These are phyloP conservation scores for Aspergillus ostianus DNA, from an alignment of 495 filamentous ascomycete genomes.

Conservation along the genomic window DNA sequence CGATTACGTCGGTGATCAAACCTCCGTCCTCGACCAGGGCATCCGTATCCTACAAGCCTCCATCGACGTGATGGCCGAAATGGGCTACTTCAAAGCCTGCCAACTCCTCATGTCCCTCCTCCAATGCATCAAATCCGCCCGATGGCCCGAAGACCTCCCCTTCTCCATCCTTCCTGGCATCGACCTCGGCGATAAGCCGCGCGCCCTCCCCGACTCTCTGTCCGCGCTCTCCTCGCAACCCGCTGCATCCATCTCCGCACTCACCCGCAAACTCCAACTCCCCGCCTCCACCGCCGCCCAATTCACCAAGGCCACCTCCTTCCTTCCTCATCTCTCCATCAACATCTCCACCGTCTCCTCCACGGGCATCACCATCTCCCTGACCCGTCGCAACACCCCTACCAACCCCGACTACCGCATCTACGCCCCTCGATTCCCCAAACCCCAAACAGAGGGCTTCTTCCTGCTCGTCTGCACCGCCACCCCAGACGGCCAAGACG, in stretches of 20 bases:
- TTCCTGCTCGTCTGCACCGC: conserved; percentile 66
- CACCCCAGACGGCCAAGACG: conserved; percentile 57
- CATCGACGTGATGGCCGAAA: conserved; percentile 91
- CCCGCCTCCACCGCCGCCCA: conserved; percentile 17
- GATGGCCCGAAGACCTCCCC: conserved; percentile 83
- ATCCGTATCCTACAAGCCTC: conserved; percentile 92
- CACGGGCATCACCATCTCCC: conserved; percentile 56
- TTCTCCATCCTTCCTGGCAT: conserved; percentile 82
- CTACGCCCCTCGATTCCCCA: conserved; percentile 86
- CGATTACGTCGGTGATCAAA: conserved; percentile 96
- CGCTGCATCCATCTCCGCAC: conserved; percentile 19
- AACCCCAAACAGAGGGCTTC: conserved; percentile 92
- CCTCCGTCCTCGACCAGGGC: conserved; percentile 84
- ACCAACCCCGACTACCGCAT: conserved; percentile 64
- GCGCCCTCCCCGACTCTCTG: conserved; percentile 23
- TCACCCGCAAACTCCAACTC: conserved; percentile 31
- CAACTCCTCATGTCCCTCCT: conserved; percentile 80
- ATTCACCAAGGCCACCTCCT: conserved; percentile 56
- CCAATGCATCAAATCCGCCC: conserved; percentile 85
- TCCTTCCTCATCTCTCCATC: conserved; percentile 69
- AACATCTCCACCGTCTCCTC: conserved; percentile 58
- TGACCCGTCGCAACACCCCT: conserved; percentile 66
- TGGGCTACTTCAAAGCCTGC: conserved; percentile 73
- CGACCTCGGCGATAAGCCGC: conserved; percentile 33
- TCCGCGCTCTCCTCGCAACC: conserved; percentile 30